Evolutionary conservation across 177 flowering plant species (phyloP).

Genomic region (Tripterygium wilfordii): DNA sequence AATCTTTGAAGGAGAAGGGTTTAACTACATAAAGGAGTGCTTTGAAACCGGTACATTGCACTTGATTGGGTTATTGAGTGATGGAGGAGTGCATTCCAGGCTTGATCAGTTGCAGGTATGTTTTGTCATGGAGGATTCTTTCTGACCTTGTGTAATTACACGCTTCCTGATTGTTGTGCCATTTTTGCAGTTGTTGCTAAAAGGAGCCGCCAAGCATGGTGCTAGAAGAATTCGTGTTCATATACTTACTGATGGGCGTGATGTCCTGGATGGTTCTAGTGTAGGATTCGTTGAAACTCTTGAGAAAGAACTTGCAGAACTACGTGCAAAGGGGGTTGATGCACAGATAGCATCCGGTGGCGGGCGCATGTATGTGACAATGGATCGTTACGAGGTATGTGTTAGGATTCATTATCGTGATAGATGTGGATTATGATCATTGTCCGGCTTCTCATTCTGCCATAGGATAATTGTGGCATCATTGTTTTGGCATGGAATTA

Average conservation of each 20-base stretch:
- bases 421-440: too few species aligned
- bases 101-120: conserved; percentile 87
- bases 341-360: conserved; percentile 98
- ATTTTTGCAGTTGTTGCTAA: conserved; percentile 62
- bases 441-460: too few species aligned
- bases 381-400: conserved; percentile 98
- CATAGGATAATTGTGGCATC: background rate
- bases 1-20: conserved; percentile 87
- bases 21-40: conserved; percentile 70
- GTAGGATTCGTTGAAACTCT: conserved; percentile 86
- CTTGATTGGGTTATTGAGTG: conserved; percentile 92
- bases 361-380: conserved; percentile 97
- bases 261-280: conserved; percentile 95
- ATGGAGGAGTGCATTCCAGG: conserved; percentile 99
- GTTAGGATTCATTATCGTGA: too few species aligned
- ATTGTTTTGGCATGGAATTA: too few species aligned
- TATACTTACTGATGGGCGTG: conserved; percentile 95
- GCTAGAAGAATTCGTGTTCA: conserved; percentile 92
- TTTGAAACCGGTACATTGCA: conserved; percentile 74
- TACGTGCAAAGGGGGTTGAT: conserved; percentile 79
- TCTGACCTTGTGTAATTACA: background rate
- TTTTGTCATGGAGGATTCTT: background rate
- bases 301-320: conserved; percentile 71
- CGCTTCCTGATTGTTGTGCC: background rate
- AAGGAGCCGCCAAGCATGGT: conserved; percentile 78